Base-by-base conservation (phyloP, 257 asterid species). In the Handroanthus guayacan region DNA sequence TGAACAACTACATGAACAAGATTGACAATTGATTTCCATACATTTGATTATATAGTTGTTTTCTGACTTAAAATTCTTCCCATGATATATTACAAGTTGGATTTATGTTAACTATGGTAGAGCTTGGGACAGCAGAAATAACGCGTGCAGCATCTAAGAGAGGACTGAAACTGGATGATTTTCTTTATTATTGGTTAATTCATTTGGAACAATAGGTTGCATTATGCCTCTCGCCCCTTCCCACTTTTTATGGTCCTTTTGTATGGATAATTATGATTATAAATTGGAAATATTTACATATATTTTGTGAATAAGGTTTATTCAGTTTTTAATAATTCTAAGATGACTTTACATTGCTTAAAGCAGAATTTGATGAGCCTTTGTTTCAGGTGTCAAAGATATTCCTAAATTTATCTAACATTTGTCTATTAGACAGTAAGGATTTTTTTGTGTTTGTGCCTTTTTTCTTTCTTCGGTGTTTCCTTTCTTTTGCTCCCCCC, bases 1-100 rank as follows among this genome's bases (percentile, higher is more conserved):
- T 41, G 87, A 38, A 55, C 7, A 57, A n/a, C 63, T 67, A 41
- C 57, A 47, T 51, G 45, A 36, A 34, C 66, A 47, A 64, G 71
- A 54, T 36, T 48, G 17, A 47, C 4, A 57, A 11, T 25, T 71
- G 11, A 55, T 25, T 54, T 62, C 17, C 16, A 44, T 9, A 9
- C 50, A 9, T 45, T 63, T 41, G 52, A 48, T 41, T 31, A 13
- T 3, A 2, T 8, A 7, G 67, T 57, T 38, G 34, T 63, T 54
- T 25, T 25, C 31, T 25, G 31, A 25, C 31, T 25, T 25, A 25
- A 25, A 25, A 25, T 25, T 25, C 31, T 25, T 25, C 31, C 31
- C 31, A 2, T 3, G 3, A 34, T 62, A 11, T 62, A 62, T 47
- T 18, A 45, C 37, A 60, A 25, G 67, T 34, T 58, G 43, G 14